phyloP scores from a whole-genome alignment of 2,329 filamentous ascomycete species.

The Xylariaceae sp. region DNA sequence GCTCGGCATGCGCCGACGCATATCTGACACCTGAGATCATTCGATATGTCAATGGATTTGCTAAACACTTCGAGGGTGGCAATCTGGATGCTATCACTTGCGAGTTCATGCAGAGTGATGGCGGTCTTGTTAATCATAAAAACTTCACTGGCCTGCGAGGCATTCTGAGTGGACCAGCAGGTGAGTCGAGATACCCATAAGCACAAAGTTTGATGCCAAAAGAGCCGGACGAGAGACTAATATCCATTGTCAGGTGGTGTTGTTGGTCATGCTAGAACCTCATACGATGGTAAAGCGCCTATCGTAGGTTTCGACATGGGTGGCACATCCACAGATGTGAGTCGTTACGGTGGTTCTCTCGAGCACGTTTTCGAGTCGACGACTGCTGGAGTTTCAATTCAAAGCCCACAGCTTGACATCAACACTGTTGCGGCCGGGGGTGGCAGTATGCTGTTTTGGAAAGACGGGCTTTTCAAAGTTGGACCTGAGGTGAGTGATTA shows the following conservation, averaged over 20 bases:
- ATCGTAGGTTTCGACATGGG: conserved; percentile 94
- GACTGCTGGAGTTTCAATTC: conserved; percentile 89
- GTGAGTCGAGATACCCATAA: too few relatives aligned
- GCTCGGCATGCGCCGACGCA: conserved; percentile 75
- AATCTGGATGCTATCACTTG: conserved; percentile 70
- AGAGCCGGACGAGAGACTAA: too few relatives aligned
- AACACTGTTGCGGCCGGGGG: conserved; percentile 93
- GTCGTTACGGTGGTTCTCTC: conserved; percentile 79
- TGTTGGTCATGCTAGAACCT: conserved; percentile 87
- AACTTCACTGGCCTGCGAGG: conserved; percentile 81
- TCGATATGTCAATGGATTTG: conserved; percentile 71
- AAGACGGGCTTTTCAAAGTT: conserved; percentile 84
- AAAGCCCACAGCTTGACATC: conserved; percentile 88
- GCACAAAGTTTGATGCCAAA: too few relatives aligned
- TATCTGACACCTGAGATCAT: conserved; percentile 77
- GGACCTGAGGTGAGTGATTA: conserved; percentile 75
- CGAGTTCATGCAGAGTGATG: conserved; percentile 93
- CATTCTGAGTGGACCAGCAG: conserved; percentile 76
- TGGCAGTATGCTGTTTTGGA: conserved; percentile 79
- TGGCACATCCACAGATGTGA: conserved; percentile 88
- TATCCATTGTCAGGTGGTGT: conserved; percentile 64
- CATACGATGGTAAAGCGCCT: conserved; percentile 78
- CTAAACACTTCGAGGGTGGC: conserved; percentile 74
- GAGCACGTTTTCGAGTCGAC: conserved; percentile 95
- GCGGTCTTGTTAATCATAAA: conserved; percentile 68